phyloP scores from a whole-genome alignment of 805 yeast genomes.

The Candida coquimbonensis region DNA sequence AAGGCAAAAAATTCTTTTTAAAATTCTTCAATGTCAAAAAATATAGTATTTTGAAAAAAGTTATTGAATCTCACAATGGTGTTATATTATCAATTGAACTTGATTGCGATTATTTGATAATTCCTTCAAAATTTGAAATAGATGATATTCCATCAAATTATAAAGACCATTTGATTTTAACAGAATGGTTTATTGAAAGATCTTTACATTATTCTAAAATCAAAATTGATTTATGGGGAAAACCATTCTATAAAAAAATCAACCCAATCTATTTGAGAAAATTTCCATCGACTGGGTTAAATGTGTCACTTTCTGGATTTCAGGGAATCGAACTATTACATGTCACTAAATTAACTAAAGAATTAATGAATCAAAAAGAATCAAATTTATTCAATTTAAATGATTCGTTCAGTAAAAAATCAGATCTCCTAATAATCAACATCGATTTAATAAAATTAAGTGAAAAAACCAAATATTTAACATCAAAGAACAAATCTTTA shows the following conservation, averaged over 20 bases:
- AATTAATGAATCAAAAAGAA: conserved; percentile 34
- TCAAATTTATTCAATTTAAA: neutral
- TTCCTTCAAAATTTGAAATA: conserved; percentile 18
- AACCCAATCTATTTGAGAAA: conserved; percentile 3
- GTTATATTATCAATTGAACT: conserved; percentile 7
- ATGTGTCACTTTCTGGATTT: conserved; percentile 59
- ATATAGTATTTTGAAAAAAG: conserved; percentile 29
- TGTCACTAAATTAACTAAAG: conserved; percentile 49
- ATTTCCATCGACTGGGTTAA: conserved; percentile 10
- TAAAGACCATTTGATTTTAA: conserved; percentile 33
- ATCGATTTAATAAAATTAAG: conserved; percentile 24
- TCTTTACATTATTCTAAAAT: conserved; percentile 50
- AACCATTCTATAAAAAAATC: conserved; percentile 29
- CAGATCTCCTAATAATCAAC: conserved; percentile 36
- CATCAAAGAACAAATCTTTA: conserved; percentile 19
- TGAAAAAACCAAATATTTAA: conserved; percentile 20
- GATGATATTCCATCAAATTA: conserved; percentile 9
- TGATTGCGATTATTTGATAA: conserved; percentile 10
- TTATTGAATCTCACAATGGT: conserved; percentile 43
- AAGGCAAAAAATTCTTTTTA: conserved; percentile 34
- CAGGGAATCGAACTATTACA: conserved; percentile 72
- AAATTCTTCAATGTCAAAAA: conserved; percentile 36
- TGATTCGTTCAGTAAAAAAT: conserved; percentile 51
- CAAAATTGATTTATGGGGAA: conserved; percentile 56
- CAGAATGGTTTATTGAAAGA: conserved; percentile 81